A percentile compares a stretch with the other conserved stretches of the same genome.
phyloP scores from a whole-genome alignment of 176 grass and related monocot species.

The Alopecurus myosuroides region DNA sequence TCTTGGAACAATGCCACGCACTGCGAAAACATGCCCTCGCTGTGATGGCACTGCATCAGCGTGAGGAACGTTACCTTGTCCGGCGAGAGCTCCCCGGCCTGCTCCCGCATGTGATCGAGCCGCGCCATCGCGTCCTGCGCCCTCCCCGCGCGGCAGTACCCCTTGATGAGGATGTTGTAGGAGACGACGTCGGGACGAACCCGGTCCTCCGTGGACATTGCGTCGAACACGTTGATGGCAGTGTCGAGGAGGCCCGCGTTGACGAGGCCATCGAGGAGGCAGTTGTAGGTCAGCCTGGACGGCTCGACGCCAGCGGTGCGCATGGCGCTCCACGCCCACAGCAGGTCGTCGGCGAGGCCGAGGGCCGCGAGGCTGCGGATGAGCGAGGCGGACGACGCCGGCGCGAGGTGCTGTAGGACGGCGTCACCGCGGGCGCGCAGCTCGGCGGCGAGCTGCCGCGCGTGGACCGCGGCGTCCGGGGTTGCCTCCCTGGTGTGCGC shows the following conservation, averaged over 20 bases:
- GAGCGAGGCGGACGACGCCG: constrained; percentile 44
- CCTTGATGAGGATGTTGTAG: constrained; percentile 85
- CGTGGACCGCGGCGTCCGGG: not conserved
- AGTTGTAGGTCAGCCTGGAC: constrained; percentile 77
- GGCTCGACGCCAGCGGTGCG: constrained; percentile 49
- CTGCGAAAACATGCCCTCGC: constrained; percentile 38
- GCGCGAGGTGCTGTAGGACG: constrained; percentile 23
- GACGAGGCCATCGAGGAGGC: constrained; percentile 77
- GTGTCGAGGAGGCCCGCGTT: constrained; percentile 68
- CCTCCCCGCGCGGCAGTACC: constrained; percentile 56
- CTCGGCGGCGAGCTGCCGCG: constrained; percentile 44
- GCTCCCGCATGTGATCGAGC: constrained; percentile 47
- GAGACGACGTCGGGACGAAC: constrained; percentile 58
- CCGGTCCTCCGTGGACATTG: constrained; percentile 47
- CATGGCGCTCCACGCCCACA: constrained; percentile 75
- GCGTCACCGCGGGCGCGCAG: constrained; percentile 39
- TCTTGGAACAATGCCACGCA: constrained; percentile 66
- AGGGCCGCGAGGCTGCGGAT: constrained; percentile 60
- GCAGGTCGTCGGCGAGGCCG: constrained; percentile 68
- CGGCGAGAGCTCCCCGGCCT: constrained; percentile 24
- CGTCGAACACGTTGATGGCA: constrained; percentile 76
- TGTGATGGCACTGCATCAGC: constrained; percentile 72
- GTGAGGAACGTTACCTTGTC: constrained; percentile 82
- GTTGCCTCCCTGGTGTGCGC: constrained; percentile 20
- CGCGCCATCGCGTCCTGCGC: constrained; percentile 35